Evolutionary conservation across 495 filamentous ascomycete genomes (phyloP).

Genomic region (Pyrenula massariospora): DNA sequence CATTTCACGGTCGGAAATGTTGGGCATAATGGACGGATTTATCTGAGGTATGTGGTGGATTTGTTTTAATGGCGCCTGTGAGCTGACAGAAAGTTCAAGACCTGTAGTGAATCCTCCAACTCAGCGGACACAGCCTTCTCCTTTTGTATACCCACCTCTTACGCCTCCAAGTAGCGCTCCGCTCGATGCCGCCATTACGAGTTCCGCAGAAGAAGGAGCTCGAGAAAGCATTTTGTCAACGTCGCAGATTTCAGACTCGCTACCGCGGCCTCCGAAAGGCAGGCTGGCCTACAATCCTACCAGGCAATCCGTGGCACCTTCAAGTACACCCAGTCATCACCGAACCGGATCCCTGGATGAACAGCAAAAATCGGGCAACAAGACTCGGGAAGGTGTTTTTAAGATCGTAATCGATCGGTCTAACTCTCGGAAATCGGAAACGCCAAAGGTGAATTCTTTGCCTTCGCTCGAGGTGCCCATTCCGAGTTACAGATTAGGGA

Average conservation of each 20-base stretch:
- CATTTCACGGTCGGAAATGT: slow-evolving; percentile 93
- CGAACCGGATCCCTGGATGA: not conserved
- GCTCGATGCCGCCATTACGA: slow-evolving; percentile 21
- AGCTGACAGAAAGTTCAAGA: slow-evolving; percentile 21
- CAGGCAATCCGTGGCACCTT: slow-evolving; percentile 16
- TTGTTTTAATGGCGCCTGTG: slow-evolving; percentile 6
- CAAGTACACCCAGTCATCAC: slow-evolving; percentile 4
- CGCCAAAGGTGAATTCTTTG: slow-evolving; percentile 44
- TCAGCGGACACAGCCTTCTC: slow-evolving; percentile 42
- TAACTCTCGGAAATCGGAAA: slow-evolving; percentile 49
- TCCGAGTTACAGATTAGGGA: slow-evolving; percentile 76
- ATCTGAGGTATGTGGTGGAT: slow-evolving; percentile 75
- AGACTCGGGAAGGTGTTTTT: slow-evolving; percentile 44
- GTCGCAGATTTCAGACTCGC: slow-evolving; percentile 34
- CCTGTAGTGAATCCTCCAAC: slow-evolving; percentile 45
- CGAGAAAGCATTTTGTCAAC: slow-evolving; percentile 24
- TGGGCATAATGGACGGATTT: slow-evolving; percentile 86
- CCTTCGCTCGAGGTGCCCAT: slow-evolving; percentile 68
- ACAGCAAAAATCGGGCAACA: slow-evolving; percentile 9
- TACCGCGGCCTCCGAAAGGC: slow-evolving; percentile 16
- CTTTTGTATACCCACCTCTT: slow-evolving; percentile 42
- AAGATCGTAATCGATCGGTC: slow-evolving; percentile 79
- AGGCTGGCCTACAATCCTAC: slow-evolving; percentile 39
- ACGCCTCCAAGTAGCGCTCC: slow-evolving; percentile 45
- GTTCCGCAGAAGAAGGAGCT: not conserved